Conservation (phyloP, 148 eudicot genomes). For the Cornus florida region DNA sequence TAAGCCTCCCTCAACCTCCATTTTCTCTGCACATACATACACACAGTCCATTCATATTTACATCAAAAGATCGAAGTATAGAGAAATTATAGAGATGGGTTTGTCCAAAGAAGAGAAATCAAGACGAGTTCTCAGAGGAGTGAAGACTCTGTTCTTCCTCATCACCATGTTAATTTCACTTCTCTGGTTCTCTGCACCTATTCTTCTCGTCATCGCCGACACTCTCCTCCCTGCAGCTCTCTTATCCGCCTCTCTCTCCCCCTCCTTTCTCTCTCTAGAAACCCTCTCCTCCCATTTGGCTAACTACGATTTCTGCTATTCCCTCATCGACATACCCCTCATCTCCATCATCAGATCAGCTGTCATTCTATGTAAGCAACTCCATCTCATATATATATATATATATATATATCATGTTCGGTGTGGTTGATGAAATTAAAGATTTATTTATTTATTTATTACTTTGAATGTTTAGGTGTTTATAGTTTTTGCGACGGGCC, state of each 20-base stretch:
- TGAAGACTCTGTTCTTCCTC: conserved; percentile 38
- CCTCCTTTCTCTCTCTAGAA: conserved; percentile 22
- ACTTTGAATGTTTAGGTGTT: conserved; percentile 40
- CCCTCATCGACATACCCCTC: conserved; percentile 42
- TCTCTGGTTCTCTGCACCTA: conserved; percentile 41
- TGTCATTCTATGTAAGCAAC: conserved; percentile 36
- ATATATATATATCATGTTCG: neutral
- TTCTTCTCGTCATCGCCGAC: conserved; percentile 37
- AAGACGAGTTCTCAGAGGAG: conserved; percentile 25
- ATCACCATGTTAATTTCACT: conserved; percentile 39
- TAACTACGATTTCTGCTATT: conserved; percentile 40
- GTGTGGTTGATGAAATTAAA: neutral
- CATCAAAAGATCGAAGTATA: neutral
- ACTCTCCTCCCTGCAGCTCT: conserved; percentile 41
- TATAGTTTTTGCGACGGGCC: conserved; percentile 88
- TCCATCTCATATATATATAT: neutral
- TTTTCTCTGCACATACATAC: neutral
- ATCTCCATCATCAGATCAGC: conserved; percentile 40
- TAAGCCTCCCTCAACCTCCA: neutral
- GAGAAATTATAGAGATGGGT: conserved; percentile 19
- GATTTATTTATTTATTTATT: neutral
- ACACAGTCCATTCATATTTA: neutral
- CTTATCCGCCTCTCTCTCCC: conserved; percentile 36
- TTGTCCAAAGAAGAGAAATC: conserved; percentile 38
- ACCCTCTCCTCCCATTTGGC: conserved; percentile 19